Evolutionary conservation across 768 basidiomycete genomes (phyloP).

Genomic region (Agrocybe praecox): DNA sequence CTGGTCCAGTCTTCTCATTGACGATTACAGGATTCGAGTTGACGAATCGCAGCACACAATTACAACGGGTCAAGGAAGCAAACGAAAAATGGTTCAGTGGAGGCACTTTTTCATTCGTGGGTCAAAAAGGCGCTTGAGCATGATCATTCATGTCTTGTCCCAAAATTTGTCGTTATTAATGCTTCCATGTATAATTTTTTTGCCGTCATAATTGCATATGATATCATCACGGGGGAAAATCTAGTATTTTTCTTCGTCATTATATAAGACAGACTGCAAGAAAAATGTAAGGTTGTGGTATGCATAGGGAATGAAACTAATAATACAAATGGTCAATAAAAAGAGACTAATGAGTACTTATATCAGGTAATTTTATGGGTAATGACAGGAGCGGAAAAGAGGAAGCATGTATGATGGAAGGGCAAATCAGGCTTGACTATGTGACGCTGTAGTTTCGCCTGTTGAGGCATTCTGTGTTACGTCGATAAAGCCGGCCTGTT

Average conservation of each 20-base stretch:
- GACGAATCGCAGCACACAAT: slow-evolving; percentile 85
- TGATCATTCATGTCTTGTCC: neutral
- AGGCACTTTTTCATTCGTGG: slow-evolving; percentile 81
- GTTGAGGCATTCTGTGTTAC: slow-evolving; percentile 60
- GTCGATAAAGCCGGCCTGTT: slow-evolving; percentile 69
- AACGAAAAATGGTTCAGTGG: slow-evolving; percentile 97
- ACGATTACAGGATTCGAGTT: slow-evolving; percentile 78
- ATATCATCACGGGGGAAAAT: neutral
- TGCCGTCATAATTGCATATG: neutral
- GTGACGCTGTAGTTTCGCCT: slow-evolving; percentile 55
- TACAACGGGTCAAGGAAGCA: slow-evolving; percentile 90
- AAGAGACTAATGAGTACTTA: slow-evolving; percentile 17
- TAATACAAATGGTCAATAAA: slow-evolving; percentile 30
- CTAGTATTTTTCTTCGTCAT: slow-evolving; percentile 10
- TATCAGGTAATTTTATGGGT: slow-evolving; percentile 17
- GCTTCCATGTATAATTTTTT: neutral
- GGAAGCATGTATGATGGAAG: slow-evolving; percentile 3
- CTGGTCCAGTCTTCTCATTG: neutral
- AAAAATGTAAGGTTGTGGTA: slow-evolving; percentile 13
- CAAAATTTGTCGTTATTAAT: slow-evolving; percentile 1
- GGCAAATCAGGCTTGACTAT: slow-evolving; percentile 34
- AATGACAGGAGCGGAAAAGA: slow-evolving; percentile 12
- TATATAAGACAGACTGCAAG: slow-evolving; percentile 2
- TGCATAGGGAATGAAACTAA: slow-evolving; percentile 26
- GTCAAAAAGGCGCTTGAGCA: slow-evolving; percentile 43